Conservation (phyloP, 352 stramenopile genomes). For the Phytophthora pisi region DNA sequence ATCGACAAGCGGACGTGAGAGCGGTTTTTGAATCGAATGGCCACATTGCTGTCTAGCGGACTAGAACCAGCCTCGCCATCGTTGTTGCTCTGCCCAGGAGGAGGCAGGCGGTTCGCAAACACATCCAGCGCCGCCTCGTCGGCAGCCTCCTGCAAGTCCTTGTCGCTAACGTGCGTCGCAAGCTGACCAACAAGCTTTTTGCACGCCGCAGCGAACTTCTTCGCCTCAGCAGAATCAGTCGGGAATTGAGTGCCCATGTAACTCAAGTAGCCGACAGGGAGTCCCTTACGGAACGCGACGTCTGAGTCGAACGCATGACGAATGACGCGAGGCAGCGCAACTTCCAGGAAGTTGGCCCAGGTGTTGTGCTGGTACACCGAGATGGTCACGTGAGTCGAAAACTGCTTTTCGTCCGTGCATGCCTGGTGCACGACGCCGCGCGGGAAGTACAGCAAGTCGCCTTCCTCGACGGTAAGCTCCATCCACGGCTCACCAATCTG, state of each 20-base stretch:
- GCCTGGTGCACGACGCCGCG: constrained; percentile 83
- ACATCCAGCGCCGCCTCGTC: constrained; percentile 83
- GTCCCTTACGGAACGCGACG: constrained; percentile 69
- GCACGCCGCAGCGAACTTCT: constrained; percentile 50
- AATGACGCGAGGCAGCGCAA: constrained; percentile 77
- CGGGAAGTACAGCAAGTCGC: constrained; percentile 87
- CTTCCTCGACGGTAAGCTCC: constrained; percentile 84
- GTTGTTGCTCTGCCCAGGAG: constrained; percentile 21
- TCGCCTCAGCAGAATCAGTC: constrained; percentile 43
- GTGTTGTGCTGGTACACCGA: constrained; percentile 90
- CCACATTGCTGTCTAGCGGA: constrained; percentile 50
- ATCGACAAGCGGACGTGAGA: constrained; percentile 74
- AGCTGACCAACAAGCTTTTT: constrained; percentile 64
- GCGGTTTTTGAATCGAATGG: constrained; percentile 70
- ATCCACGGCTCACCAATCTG: constrained; percentile 82
- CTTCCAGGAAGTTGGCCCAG: constrained; percentile 88
- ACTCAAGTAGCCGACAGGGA: constrained; percentile 75
- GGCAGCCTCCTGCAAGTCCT: constrained; percentile 69
- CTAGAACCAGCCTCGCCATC: constrained; percentile 37
- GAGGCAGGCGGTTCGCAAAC: constrained; percentile 76
- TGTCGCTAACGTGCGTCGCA: constrained; percentile 45
- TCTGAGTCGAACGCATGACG: constrained; percentile 81
- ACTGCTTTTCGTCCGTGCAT: constrained; percentile 71
- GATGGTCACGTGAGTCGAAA: constrained; percentile 89
- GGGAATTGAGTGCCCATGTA: constrained; percentile 79